Base-by-base conservation (phyloP, 192 early-diverging fungal species). In the Backusella tuberculispora region DNA sequence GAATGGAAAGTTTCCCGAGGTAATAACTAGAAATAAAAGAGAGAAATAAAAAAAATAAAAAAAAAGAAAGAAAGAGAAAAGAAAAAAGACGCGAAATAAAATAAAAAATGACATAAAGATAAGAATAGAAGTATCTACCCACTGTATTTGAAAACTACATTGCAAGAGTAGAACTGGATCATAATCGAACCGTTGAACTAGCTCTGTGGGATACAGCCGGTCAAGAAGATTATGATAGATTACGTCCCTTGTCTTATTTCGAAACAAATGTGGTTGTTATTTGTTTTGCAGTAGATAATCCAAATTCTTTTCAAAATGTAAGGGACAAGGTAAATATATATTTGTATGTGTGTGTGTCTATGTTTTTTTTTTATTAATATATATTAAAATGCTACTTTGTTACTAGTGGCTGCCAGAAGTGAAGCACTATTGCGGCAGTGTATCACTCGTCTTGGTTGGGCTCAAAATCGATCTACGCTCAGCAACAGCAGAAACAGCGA, bases 71-170 rank as follows among this genome's bases (percentile, higher is more conserved):
- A 13, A 3, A 46, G 45, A 46, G 10, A 13, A 1, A 46, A 9
- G n/a, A n/a, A n/a, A n/a, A n/a, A n/a, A n/a, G n/a, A 46, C 45
- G 45, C 15, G 15, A 13, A 46, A 15, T 9, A 46, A 46, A 13
- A 13, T 13, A 65, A 66, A 42, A 29, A 66, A 66, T 66, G 65
- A 66, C 40, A 66, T 66, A 66, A 66, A 60, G 53, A 60, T 65
- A 38, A 65, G 19, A 67, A 19, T 67, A 67, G 66, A 67, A 67
- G 41, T 67, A 67, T 67, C 19, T 74, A 53, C 73, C 73, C 19
- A 74, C 73, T 14, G 73, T 74, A 37, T 74, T 74, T 47, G 73
- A 74, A 48, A 74, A 43, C 37, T 67, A 74, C 41, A 66, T 74
- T 14, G 34, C 64, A 40, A 65, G 44, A 50, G 64, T 74, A n/a